Evolutionary conservation across 164 flowering plant species (phyloP).

Genomic region (Stephania cephalantha): DNA sequence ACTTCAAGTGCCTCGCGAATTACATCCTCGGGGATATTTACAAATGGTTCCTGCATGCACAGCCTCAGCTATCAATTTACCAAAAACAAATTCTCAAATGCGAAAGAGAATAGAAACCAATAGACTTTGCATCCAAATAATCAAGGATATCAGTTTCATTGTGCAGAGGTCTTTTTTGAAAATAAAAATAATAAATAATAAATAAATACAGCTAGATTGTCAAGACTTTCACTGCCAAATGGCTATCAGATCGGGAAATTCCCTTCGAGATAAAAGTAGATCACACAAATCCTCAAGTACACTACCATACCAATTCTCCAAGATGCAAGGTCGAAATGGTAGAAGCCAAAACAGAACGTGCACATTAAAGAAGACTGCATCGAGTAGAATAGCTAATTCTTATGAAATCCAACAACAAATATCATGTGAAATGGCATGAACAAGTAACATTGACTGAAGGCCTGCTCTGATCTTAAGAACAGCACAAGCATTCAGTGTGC

Average conservation of each 20-base stretch:
- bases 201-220: too few species aligned
- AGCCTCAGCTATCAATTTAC: neutral
- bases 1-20: conserved; percentile 61
- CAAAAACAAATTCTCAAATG: neutral
- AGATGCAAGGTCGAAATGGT: neutral
- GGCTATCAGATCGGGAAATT: neutral
- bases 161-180: neutral
- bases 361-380: neutral
- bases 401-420: neutral
- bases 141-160: neutral
- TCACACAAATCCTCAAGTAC: neutral
- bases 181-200: too few species aligned
- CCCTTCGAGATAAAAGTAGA: neutral
- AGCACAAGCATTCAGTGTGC: neutral
- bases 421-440: neutral
- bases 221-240: neutral
- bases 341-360: neutral
- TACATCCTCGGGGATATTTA: conserved; percentile 49
- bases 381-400: neutral
- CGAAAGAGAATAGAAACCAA: neutral
- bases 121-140: neutral
- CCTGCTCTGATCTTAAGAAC: neutral
- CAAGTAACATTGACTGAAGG: neutral
- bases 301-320: neutral
- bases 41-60: conserved; percentile 54